Evolutionary conservation across 106 monocot species (phyloP), one percentile per base, ranked within the genome.

Genomic region (Dendrobium catenatum): DNA sequence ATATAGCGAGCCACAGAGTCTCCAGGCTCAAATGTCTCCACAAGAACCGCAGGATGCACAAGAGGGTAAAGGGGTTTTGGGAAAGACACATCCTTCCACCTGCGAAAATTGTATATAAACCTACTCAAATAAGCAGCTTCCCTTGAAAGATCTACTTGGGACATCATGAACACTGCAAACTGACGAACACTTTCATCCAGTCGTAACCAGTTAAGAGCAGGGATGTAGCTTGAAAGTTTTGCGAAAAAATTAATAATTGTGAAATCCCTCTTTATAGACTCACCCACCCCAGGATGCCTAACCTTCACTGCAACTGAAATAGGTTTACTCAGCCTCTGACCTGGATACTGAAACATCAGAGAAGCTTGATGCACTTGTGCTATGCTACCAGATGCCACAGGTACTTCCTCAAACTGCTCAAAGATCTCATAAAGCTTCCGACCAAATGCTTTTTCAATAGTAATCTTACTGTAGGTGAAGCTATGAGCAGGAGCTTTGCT

Each of bases 161-260:
- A 86, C 89, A 92, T 89, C 92, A 92, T 92, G 67, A 88, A 89
- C 80, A 89, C 88, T 73, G 84, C 86, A 86, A 92, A 89, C 67
- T 92, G 89, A 19, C 80, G 86, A n/a, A 89, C 88, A 77, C 89
- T 92, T 80, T 92, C 92, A 78, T 92, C 92, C 29, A 89, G 85
- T 44, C 89, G 88, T 77, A 89, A 75, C 92, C 89, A 92, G 3
- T 79, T 89, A 78, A 92, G 81, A 29, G 86, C 85, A 73, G 92
- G 89, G 4, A 92, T 82, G 41, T 89, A 88, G 68, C 46, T 86
- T 9, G 89, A 86, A 77, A 81, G 2, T 75, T 88, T 89, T 11
- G 89, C 89, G 11, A 84, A 86, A 7, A 88, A 46, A 86, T 89
- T 92, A 72, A 92, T 88, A 47, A 92, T 89, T 67, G 68, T 72